Conservation (phyloP, 225 moss, liverwort and hornwort species). For the Polytrichum formosum region DNA sequence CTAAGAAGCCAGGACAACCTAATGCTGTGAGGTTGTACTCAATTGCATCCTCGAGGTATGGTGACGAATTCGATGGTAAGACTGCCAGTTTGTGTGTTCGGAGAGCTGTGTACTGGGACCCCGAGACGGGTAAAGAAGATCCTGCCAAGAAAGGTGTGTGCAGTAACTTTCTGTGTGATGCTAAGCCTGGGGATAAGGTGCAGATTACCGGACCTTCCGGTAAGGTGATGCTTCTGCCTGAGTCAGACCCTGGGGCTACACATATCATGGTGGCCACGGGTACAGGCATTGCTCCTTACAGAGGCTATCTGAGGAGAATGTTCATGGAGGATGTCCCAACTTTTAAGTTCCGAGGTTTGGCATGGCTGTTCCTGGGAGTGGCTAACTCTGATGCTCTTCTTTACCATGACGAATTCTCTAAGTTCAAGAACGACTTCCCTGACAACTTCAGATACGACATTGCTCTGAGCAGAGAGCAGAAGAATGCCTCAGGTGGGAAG, state of each 20-base stretch:
- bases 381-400: constrained; percentile 88
- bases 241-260: constrained; percentile 64
- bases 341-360: constrained; percentile 79
- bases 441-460: constrained; percentile 87
- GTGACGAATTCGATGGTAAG: constrained; percentile 91
- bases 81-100: constrained; percentile 93
- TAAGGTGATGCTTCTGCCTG: constrained; percentile 85
- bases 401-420: constrained; percentile 76
- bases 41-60: constrained; percentile 91
- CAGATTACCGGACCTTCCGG: constrained; percentile 94
- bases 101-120: constrained; percentile 85
- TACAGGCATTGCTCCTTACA: constrained; percentile 96
- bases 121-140: constrained; percentile 78
- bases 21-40: constrained; percentile 87
- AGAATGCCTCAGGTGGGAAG: constrained; percentile 70
- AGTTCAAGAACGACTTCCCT: constrained; percentile 50
- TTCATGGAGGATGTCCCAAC: constrained; percentile 88
- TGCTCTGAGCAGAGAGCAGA: constrained; percentile 90
- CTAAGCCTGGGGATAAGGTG: constrained; percentile 81
- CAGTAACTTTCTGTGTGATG: constrained; percentile 90
- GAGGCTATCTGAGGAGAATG: constrained; percentile 82
- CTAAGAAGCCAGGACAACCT: constrained; percentile 93
- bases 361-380: constrained; percentile 96
- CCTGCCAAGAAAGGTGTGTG: constrained; percentile 94
- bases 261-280: constrained; percentile 99